Evolutionary conservation across 257 asterid genomes (phyloP), one percentile per base, ranked within the genome.

Genomic region (Avicennia marina): DNA sequence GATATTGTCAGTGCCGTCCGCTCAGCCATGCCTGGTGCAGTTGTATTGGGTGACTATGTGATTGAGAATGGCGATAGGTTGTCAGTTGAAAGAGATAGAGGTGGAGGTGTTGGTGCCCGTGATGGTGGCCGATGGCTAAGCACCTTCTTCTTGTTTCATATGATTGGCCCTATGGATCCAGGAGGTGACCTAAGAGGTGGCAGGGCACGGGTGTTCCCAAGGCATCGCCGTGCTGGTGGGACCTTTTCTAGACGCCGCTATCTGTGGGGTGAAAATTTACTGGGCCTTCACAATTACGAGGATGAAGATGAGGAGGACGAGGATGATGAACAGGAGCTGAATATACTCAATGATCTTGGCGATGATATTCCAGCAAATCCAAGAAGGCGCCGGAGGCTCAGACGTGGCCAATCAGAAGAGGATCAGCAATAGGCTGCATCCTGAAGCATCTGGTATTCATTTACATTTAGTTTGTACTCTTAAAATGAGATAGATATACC

Each of bases 11-110:
- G 87, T 41, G 94, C 98, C 0, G 58, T 90, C 15, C 86, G 72
- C 27, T 78, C 96, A 0, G 88, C 96, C 36, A 77, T 87, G 87
- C 98, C 98, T 0, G 98, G 96, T 33, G 90, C 98, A 1, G 43
- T 83, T 48, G 83, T 90, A 2, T 65, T 90, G 12, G 98, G 98
- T 25, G 98, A 90, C 72, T 86, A 90, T 63, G 91, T 81, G 73
- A 60, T 86, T 31, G 98, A 90, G 17, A 76, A 75, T 62, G 74
- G 79, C 11, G 86, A 75, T 50, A 63, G 96, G 61, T 41, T 66
- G 43, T 63, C 74, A 6, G 75, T 53, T 16, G 78, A 64, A 19
- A 68, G 73, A n/a, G 64, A 32, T 4, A 71, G 73, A 16, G 48
- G 55, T 9, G 70, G 83, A 22, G 75, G 72, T 7, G 26, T 62